These are phyloP conservation scores for Antitrichia curtipendula DNA, from an alignment of 225 moss, liverwort and hornwort species.

Conservation along the genomic window DNA sequence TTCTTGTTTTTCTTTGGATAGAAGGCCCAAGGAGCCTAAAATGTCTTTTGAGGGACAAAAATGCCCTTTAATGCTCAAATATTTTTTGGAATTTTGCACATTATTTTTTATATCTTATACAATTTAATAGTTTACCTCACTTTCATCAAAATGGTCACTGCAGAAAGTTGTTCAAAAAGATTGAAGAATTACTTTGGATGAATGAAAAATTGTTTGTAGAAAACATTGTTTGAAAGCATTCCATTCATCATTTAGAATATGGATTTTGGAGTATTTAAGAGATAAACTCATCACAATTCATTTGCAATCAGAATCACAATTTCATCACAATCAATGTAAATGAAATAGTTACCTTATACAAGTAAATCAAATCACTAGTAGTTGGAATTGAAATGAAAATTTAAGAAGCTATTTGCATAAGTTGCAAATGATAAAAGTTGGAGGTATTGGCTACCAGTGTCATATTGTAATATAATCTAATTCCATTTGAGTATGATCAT, in stretches of 20 bases:
- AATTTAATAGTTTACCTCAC: neutral
- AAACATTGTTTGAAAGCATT: neutral
- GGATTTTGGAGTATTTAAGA: too few species aligned
- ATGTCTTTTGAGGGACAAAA: neutral
- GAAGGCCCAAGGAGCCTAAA: accelerated
- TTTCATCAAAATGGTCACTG: neutral
- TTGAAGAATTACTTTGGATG: neutral
- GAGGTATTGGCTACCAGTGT: too few species aligned
- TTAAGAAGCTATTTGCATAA: neutral
- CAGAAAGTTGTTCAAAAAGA: neutral
- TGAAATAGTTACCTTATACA: neutral
- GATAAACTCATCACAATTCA: too few species aligned
- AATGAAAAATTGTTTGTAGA: neutral
- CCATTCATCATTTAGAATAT: neutral
- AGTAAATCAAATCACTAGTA: neutral
- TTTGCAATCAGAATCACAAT: neutral
- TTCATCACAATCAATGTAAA: neutral
- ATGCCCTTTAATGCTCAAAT: neutral
- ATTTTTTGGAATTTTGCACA: neutral
- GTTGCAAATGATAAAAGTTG: too few species aligned
- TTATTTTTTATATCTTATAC: neutral
- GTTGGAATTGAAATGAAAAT: neutral
- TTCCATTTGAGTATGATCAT: accelerated
- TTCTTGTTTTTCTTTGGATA: neutral
- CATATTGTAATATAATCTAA: neutral